Evolutionary conservation across 2,329 filamentous ascomycete species (phyloP).

Genomic region (Pyricularia sp.): DNA sequence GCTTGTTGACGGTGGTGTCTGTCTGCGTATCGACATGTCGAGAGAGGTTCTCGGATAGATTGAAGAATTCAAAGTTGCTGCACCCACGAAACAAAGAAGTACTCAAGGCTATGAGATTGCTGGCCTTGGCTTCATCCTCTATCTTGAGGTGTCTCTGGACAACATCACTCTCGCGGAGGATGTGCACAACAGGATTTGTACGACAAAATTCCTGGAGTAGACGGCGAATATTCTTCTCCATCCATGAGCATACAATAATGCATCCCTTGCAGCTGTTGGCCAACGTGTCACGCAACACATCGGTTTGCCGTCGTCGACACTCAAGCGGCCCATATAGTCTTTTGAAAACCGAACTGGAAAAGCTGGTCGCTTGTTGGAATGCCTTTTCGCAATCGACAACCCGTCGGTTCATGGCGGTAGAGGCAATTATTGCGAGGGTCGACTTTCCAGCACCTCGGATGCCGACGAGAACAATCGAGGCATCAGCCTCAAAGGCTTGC

Average conservation of each 20-base stretch:
- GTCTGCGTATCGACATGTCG: conserved; percentile 13
- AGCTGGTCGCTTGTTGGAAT: conserved; percentile 51
- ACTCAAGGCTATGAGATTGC: conserved; percentile 43
- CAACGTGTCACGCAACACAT: conserved; percentile 47
- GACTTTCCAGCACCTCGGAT: conserved; percentile 65
- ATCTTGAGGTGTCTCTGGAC: conserved; percentile 50
- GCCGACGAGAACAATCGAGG: conserved; percentile 60
- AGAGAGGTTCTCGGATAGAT: conserved; percentile 45
- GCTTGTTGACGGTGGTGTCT: conserved; percentile 21
- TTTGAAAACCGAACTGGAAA: conserved; percentile 50
- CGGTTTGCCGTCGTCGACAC: conserved; percentile 50
- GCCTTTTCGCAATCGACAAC: conserved; percentile 56
- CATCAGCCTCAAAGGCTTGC: conserved; percentile 38
- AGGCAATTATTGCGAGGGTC: conserved; percentile 62
- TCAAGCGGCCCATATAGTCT: conserved; percentile 46
- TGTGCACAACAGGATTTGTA: conserved; percentile 57
- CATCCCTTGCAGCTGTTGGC: conserved; percentile 43
- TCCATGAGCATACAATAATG: conserved; percentile 61
- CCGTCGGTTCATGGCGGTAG: conserved; percentile 53
- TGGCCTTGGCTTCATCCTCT: conserved; percentile 40
- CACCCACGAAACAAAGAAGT: conserved; percentile 48
- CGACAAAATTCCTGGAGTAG: conserved; percentile 48
- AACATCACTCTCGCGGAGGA: conserved; percentile 50
- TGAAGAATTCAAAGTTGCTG: conserved; percentile 67
- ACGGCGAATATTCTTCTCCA: conserved; percentile 49